These are phyloP conservation scores for Sambucus nigra DNA, from an alignment of 129 eudicot species.

Conservation along the genomic window DNA sequence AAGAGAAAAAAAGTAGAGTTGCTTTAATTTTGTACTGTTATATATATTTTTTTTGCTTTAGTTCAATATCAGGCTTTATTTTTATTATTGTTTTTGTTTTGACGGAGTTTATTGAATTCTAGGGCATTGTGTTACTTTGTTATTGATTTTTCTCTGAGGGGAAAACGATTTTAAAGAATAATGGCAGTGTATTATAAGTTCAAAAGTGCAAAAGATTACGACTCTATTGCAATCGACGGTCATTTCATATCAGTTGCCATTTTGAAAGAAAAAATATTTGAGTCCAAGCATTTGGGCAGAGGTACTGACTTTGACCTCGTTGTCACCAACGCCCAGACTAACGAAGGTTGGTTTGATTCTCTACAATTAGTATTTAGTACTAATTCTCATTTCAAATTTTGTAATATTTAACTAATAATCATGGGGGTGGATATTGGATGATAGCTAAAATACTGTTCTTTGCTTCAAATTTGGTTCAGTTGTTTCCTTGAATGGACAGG, in stretches of 20 bases:
- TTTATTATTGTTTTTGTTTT: slow-evolving; percentile 20
- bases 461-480: background rate
- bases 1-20: slow-evolving; percentile 15
- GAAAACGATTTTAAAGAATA: slow-evolving; percentile 22
- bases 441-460: background rate
- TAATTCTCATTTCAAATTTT: background rate
- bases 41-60: slow-evolving; percentile 17
- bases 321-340: slow-evolving; percentile 91
- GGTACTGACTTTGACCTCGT: slow-evolving; percentile 94
- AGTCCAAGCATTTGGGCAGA: slow-evolving; percentile 86
- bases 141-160: slow-evolving; percentile 29
- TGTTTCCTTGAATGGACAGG: background rate
- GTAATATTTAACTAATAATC: background rate
- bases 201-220: slow-evolving; percentile 97
- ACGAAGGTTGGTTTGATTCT: slow-evolving; percentile 70
- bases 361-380: background rate
- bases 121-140: slow-evolving; percentile 30
- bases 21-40: slow-evolving; percentile 31
- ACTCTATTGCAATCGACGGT: slow-evolving; percentile 77
- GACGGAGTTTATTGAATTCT: slow-evolving; percentile 34
- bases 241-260: slow-evolving; percentile 77
- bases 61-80: slow-evolving; percentile 43
- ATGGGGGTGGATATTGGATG: background rate
- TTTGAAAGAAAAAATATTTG: slow-evolving; percentile 85
- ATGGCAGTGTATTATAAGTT: slow-evolving; percentile 96